phyloP scores from a whole-genome alignment of 2,329 filamentous ascomycete genomes.

The Huntiella abstrusa region DNA sequence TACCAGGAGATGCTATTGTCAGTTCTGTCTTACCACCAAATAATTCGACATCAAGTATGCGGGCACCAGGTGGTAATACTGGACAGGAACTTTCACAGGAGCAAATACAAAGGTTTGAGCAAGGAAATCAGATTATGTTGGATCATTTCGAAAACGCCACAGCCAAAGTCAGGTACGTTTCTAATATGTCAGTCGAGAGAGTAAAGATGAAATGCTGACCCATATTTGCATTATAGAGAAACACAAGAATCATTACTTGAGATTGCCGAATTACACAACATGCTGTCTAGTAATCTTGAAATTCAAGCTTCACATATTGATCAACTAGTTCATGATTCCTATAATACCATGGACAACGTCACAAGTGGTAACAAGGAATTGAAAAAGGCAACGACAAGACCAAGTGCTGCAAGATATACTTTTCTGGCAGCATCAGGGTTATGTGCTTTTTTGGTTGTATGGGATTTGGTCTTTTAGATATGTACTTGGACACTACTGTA shows the following conservation, averaged over 20 bases:
- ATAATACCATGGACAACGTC: conserved; percentile 68
- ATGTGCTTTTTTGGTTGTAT: conserved; percentile 54
- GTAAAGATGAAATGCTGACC: neutral
- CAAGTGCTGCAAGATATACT: conserved; percentile 56
- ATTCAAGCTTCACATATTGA: conserved; percentile 80
- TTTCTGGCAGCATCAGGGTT: conserved; percentile 65
- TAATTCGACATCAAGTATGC: conserved; percentile 14
- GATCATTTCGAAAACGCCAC: conserved; percentile 87
- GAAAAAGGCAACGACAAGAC: conserved; percentile 57
- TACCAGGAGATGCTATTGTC: conserved; percentile 5
- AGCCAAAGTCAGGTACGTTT: conserved; percentile 72
- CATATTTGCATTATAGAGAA: conserved; percentile 32
- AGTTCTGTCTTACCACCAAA: conserved; percentile 8
- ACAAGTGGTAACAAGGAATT: conserved; percentile 80
- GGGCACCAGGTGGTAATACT: conserved; percentile 8
- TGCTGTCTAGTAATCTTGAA: conserved; percentile 68
- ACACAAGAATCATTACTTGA: conserved; percentile 82
- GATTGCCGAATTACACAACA: conserved; percentile 79
- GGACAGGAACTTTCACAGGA: conserved; percentile 52
- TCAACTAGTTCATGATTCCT: conserved; percentile 69
- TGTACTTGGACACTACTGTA: neutral
- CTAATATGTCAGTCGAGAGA: neutral
- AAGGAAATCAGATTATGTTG: conserved; percentile 83
- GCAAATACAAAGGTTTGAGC: conserved; percentile 81
- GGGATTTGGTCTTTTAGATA: conserved; percentile 48